Percentiles rank a stretch among this genome's conserved stretches.
phyloP scores from a whole-genome alignment of 768 basidiomycete species.

The Tylopilus vinaceipallidus region DNA sequence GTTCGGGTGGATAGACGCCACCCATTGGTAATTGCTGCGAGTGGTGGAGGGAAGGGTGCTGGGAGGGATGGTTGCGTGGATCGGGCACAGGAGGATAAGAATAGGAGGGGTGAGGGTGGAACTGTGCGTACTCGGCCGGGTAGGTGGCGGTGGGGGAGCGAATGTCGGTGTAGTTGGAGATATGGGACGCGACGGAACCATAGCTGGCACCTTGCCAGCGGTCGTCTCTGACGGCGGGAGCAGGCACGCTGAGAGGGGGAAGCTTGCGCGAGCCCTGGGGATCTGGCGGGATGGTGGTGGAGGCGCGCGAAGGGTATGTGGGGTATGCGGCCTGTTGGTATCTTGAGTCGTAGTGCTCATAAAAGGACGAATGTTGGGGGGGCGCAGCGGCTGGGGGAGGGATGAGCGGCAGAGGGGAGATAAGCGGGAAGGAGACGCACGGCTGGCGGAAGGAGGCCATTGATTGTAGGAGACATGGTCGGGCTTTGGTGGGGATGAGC shows the following conservation, averaged over 20 bases:
- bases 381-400: constrained; percentile 35
- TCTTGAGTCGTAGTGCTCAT: constrained; percentile 56
- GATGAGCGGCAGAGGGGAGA: background rate
- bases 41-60: constrained; percentile 26
- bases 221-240: constrained; percentile 44
- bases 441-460: constrained; percentile 34
- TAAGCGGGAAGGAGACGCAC: constrained; percentile 32
- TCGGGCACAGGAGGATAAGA: constrained; percentile 37
- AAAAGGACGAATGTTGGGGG: constrained; percentile 50
- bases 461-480: constrained; percentile 56
- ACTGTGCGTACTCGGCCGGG: constrained; percentile 50
- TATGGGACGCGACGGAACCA: constrained; percentile 35
- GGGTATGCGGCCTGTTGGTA: constrained; percentile 41
- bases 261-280: constrained; percentile 55
- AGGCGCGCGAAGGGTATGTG: constrained; percentile 47
- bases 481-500: constrained; percentile 58
- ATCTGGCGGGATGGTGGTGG: constrained; percentile 46
- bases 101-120: constrained; percentile 36
- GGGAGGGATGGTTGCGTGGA: constrained; percentile 31
- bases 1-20: constrained; percentile 30
- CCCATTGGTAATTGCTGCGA: constrained; percentile 30
- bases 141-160: constrained; percentile 68
- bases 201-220: constrained; percentile 46
- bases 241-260: constrained; percentile 50
- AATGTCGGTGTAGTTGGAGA: constrained; percentile 42